Base-by-base conservation (phyloP, 2,329 filamentous ascomycete genomes). In the Cladophialophora psammophila region DNA sequence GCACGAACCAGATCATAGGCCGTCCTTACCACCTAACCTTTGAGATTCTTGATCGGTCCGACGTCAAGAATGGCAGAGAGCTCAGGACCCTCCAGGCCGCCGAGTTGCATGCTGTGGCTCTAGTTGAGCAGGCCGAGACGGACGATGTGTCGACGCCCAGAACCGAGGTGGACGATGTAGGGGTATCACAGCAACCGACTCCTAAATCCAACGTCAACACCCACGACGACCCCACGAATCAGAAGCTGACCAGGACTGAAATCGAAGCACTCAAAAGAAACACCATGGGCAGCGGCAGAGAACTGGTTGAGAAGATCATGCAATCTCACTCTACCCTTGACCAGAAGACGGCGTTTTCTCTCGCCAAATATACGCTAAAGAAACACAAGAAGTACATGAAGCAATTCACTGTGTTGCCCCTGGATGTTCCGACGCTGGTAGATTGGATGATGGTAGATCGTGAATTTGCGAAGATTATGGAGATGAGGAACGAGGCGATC, bases 321-420 rank as follows among this genome's bases (percentile, higher is more conserved):
- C 86, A 93, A 35, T 95, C 93, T 52, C 95, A 99, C 78, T 90
- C 91, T 18, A 91, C 90, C 1, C 85, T 99, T 52, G 93, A 96
- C 72, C 91, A 98, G 81, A 99, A 99, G 84, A 98, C 95, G 0
- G 86, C 89, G 0, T 99, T 96, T 75, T 96, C 93, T 2, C 83
- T 97, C 65, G 94, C 94, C 52, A 99, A 99, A 79, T 99, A 99
- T 80, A 97, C 95, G 75, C 83, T 98, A 18, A 85, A 96, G 54
- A 99, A 99, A 82, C 91, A 92, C 71, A 94, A 90, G 77, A 99
- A 99, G 80, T 98, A 96, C 77, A 86, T 98, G 70, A 90, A 91
- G 74, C 86, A 93, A 12, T 98, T 99, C 75, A 92, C 91, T 0
- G 87, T 95, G 1, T 78, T 96, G 60, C 94, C 94, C 0, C 81